phyloP scores from a whole-genome alignment of 495 filamentous ascomycete genomes.

The Echria macrotheca region DNA sequence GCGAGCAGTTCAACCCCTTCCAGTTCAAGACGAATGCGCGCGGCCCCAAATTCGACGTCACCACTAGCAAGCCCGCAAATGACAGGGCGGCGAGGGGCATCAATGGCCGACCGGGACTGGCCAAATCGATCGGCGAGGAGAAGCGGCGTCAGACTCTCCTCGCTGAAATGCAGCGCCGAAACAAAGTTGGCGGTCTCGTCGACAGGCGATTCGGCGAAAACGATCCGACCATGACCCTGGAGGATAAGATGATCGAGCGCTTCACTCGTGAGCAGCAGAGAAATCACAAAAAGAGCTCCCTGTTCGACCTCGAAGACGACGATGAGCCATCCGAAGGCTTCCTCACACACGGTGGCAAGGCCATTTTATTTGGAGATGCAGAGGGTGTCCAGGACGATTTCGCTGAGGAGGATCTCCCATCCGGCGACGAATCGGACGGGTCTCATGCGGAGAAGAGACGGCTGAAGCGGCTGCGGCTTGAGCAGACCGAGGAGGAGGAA shows the following conservation, averaged over 20 bases:
- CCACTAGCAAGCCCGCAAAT: constrained; percentile 52
- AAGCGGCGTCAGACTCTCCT: constrained; percentile 73
- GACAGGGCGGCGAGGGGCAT: constrained; percentile 48
- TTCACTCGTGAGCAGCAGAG: constrained; percentile 79
- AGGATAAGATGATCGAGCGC: constrained; percentile 87
- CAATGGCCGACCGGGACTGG: constrained; percentile 67
- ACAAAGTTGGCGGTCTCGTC: constrained; percentile 86
- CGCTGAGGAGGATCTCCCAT: constrained; percentile 53
- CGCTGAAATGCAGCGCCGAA: constrained; percentile 75
- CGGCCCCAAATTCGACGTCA: constrained; percentile 69
- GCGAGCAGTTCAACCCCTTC: constrained; percentile 96
- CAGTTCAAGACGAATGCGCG: constrained; percentile 71
- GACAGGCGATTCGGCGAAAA: constrained; percentile 96
- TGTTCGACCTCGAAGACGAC: constrained; percentile 90
- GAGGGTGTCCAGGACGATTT: constrained; percentile 60
- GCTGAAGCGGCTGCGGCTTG: constrained; percentile 55
- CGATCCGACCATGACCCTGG: constrained; percentile 86
- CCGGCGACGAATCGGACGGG: constrained; percentile 52
- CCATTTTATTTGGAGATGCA: constrained; percentile 53
- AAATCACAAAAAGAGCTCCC: constrained; percentile 59
- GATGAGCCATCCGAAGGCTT: constrained; percentile 58
- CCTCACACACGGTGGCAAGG: constrained; percentile 79
- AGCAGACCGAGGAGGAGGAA: constrained; percentile 35
- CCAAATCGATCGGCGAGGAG: constrained; percentile 83
- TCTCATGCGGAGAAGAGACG: constrained; percentile 41